Evolutionary conservation across 306 rosid genomes (phyloP), one percentile per base, ranked within the genome.

Genomic region (Begonia masoniana): DNA sequence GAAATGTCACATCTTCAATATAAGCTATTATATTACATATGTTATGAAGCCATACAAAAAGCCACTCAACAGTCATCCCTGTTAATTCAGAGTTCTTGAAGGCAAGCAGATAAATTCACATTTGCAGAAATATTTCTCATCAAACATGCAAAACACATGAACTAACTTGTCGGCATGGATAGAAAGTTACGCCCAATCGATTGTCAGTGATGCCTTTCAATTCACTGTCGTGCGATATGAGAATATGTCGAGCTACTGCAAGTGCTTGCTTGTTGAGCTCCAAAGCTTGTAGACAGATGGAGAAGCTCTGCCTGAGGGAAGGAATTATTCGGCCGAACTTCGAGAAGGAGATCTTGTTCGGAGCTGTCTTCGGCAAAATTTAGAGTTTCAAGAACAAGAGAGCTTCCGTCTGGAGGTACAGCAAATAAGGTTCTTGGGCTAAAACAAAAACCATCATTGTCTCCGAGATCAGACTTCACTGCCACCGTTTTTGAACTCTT

Each of bases 241-340:
- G 87, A 80, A 73, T 79, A 73, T 47, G 71, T 57, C 19, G 83
- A 81, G 77, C 82, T 81, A 72, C 95, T 83, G 59, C 93, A 78
- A 60, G 85, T 76, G 82, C 99, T 81, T 48, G 94, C 82, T 70
- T 79, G 74, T 47, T 63, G 89, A 58, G 82, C 82, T 56, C 75
- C 86, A 61, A 69, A 76, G 71, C 65, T 74, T 61, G 58, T 31
- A 39, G 74, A 53, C 41, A 93, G 93, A 48, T 53, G 77, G 54
- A 86, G 71, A 15, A 92, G 96, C 72, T 92, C 96, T 53, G 99
- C 99, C 68, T 83, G 82, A 5, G 95, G 89, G 54, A 86, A 92
- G 35, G 88, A 86, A 62, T 77, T 76, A 24, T 92, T 79, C 19
- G 85, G 84, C 13, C 96, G 93, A 59, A 92, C 83, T 16, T 92